Conservation (phyloP, 2,329 filamentous ascomycete genomes). For the Epichloe glyceriae region DNA sequence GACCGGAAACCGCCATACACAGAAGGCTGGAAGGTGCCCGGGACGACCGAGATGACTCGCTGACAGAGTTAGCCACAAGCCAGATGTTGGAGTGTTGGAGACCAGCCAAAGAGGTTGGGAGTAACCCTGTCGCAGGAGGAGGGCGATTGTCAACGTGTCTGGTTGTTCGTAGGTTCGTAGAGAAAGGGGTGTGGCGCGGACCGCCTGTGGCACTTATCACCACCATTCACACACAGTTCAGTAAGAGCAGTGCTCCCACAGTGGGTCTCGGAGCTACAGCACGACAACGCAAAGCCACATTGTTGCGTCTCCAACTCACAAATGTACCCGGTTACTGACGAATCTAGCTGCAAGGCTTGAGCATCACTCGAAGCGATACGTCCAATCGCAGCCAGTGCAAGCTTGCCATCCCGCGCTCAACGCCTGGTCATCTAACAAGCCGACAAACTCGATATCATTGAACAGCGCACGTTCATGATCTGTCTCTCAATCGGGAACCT, state of each 20-base stretch:
- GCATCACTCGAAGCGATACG: not conserved
- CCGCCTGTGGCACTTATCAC: not conserved
- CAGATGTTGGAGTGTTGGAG: not conserved
- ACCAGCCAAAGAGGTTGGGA: not conserved
- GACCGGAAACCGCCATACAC: not conserved
- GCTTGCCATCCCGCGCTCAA: not conserved
- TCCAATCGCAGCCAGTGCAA: not conserved
- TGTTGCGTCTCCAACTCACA: not conserved
- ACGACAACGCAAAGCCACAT: not conserved
- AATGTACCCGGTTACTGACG: not conserved
- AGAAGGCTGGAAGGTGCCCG: not conserved
- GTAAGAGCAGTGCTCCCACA: not conserved
- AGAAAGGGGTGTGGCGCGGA: not conserved
- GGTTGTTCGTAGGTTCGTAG: not conserved
- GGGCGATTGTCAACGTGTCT: not conserved
- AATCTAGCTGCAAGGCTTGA: not conserved
- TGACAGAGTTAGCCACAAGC: not conserved
- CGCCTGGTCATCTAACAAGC: not conserved
- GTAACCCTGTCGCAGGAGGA: not conserved
- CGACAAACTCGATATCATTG: not conserved
- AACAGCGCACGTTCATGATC: not conserved
- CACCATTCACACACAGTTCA: not conserved
- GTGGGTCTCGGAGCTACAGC: not conserved
- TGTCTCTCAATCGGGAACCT: not conserved
- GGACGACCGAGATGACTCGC: not conserved